Evolutionary conservation across 352 stramenopile genomes (phyloP).

Genomic region (Globisporangium viniferum): DNA sequence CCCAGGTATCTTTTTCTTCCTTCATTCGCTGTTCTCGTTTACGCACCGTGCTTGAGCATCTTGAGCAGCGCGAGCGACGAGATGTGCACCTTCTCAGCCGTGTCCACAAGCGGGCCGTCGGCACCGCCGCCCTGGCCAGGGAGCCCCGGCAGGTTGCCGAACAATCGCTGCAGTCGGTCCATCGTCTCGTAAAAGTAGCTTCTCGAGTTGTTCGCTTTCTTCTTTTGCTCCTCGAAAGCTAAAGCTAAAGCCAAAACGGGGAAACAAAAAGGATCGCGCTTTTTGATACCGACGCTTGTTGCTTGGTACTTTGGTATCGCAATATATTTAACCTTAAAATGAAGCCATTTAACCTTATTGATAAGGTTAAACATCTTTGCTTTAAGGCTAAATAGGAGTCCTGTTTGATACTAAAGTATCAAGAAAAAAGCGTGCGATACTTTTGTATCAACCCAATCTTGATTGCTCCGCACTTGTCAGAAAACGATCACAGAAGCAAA

Average conservation of each 20-base stretch:
- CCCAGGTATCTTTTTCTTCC: not conserved
- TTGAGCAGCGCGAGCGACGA: constrained; percentile 98
- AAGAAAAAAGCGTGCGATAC: not conserved
- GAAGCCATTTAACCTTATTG: not conserved
- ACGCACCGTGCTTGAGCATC: constrained; percentile 98
- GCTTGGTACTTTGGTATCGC: no score
- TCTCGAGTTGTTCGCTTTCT: constrained; percentile 16
- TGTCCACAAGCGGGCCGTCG: constrained; percentile 94
- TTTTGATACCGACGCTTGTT: no score
- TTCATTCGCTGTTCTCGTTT: not conserved
- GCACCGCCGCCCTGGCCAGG: constrained; percentile 63
- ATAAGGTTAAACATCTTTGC: not conserved
- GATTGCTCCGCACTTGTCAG: not conserved
- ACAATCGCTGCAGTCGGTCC: constrained; percentile 84
- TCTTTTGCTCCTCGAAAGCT: not conserved
- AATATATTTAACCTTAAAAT: no score
- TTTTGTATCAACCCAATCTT: not conserved
- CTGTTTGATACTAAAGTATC: not conserved
- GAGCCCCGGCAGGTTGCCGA: constrained; percentile 80
- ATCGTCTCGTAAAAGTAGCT: constrained; percentile 33
- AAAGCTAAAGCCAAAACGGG: not conserved
- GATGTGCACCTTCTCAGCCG: constrained; percentile 99
- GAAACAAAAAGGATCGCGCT: constrained; percentile 2
- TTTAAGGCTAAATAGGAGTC: not conserved
- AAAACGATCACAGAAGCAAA: not conserved